Base-by-base conservation (phyloP, 805 yeast species). In the Wickerhamomyces rabaulensis region DNA sequence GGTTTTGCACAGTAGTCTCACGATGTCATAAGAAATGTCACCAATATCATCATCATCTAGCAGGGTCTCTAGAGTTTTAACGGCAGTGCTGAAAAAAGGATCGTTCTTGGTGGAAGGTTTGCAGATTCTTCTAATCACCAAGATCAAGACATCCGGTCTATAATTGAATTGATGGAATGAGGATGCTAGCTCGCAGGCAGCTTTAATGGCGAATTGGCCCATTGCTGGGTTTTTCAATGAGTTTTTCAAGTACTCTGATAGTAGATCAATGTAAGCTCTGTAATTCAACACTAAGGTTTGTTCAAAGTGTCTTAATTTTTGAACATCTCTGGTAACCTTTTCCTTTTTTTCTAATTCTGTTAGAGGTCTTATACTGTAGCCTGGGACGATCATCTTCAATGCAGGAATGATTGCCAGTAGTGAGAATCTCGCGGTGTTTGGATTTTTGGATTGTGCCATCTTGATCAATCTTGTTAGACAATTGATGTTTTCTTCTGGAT, bases 351-450 rank as follows among this genome's bases (percentile, higher is more conserved):
- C 98, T 0, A 78, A 66, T 16, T 89, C 97, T 2, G 89, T 75
- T 44, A 94, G 71, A 2, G 95, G 85, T 61, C 96, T 75, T 44
- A 92, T 89, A 50, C 82, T 78, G 65, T 92, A 92, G 8, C 94
- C 84, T 2, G 99, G 99, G 1, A 94, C 82, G 41, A 94, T 77
- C 46, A 84, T 77, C 56, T 87, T 88, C 73, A 88, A 88, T 4
- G 89, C 87, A 0, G 95, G 88, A 3, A 89, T 84, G 50, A 91
- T 73, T 0, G 98, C 84, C 51, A 89, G 68, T 50, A 90, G 68
- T 0, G 96, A 77, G 45, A 90, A 71, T 64, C 86, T 85, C 33
- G 81, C 69, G 2, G 87, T 81, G 57, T 76, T 84, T 46, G 78
- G 70, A 54, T 84, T 82, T 54, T 75, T 76, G 2, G 94, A 83